Percentiles rank a stretch among this genome's conserved stretches.
These are phyloP conservation scores for Pulveroboletus sp. DNA, from an alignment of 768 basidiomycete species.

Conservation along the genomic window DNA sequence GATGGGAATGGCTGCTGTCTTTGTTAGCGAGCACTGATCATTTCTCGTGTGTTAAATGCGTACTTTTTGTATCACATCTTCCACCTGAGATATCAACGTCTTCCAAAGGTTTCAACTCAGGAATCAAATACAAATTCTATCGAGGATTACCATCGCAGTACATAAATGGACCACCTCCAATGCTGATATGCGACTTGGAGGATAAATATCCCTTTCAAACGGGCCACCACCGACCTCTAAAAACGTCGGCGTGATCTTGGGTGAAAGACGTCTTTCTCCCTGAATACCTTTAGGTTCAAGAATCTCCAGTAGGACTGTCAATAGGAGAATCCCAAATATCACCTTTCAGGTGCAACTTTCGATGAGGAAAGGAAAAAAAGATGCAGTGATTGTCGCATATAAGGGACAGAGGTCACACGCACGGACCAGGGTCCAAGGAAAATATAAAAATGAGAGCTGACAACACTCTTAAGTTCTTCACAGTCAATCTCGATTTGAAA, in stretches of 20 bases:
- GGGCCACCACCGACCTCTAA: constrained; percentile 54
- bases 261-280: constrained; percentile 59
- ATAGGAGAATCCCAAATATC: constrained; percentile 64
- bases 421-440: constrained; percentile 43
- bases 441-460: constrained; percentile 28
- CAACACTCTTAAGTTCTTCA: constrained; percentile 18
- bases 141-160: too few relatives aligned
- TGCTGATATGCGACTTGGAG: not conserved
- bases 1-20: constrained; percentile 88
- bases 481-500: constrained; percentile 42
- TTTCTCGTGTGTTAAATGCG: not conserved
- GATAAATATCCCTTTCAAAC: constrained; percentile 50
- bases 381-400: not conserved
- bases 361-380: constrained; percentile 28
- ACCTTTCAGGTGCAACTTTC: constrained; percentile 72
- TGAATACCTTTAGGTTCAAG: constrained; percentile 54
- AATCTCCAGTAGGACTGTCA: constrained; percentile 35
- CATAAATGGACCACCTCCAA: not conserved
- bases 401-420: constrained; percentile 35
- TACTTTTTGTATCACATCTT: not conserved
- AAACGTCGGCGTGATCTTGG: constrained; percentile 60
- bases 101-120: not conserved
- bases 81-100: not conserved
- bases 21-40: constrained; percentile 74
- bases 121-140: too few relatives aligned